A percentile compares a stretch with the other conserved stretches of the same genome.
These are phyloP conservation scores for Penicillium psychrosexuale DNA, from an alignment of 2,329 filamentous ascomycete genomes.

Conservation along the genomic window DNA sequence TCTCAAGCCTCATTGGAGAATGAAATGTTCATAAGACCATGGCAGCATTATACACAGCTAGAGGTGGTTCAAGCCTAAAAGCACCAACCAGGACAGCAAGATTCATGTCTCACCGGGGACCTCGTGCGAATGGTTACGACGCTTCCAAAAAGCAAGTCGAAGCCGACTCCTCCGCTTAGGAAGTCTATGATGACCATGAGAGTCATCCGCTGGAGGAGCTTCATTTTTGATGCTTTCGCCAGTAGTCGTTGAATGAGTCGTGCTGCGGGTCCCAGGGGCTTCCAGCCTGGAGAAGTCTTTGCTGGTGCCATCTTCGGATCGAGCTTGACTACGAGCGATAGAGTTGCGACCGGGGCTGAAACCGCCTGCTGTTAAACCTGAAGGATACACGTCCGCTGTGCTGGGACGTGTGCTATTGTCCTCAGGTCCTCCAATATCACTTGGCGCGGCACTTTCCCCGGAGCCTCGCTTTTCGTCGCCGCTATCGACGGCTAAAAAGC, in stretches of 20 bases:
- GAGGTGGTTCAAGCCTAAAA: constrained; percentile 4
- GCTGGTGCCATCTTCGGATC: constrained; percentile 22
- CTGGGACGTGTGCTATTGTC: constrained; percentile 29
- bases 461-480: constrained; percentile 37
- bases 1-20: constrained; percentile 24
- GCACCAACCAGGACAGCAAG: constrained; percentile 7
- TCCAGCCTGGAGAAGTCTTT: constrained; percentile 24
- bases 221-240: constrained; percentile 29
- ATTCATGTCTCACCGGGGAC: constrained; percentile 34
- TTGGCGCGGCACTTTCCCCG: constrained; percentile 29
- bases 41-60: constrained; percentile 20
- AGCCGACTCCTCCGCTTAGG: constrained; percentile 40
- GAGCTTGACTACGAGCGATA: constrained; percentile 11
- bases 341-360: constrained; percentile 27
- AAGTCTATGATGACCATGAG: constrained; percentile 25
- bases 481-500: constrained; percentile 43
- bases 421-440: constrained; percentile 31
- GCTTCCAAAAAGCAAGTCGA: constrained; percentile 43
- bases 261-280: constrained; percentile 26
- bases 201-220: constrained; percentile 21
- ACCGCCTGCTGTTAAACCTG: constrained; percentile 17
- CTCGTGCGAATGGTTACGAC: constrained; percentile 33
- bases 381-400: constrained; percentile 29
- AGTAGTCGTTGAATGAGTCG: constrained; percentile 29
- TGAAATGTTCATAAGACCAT: constrained; percentile 28